Percentiles rank a stretch among this genome's conserved stretches.
Evolutionary conservation across 345 rosid genomes (phyloP).

Genomic region (Reutealis trisperma): DNA sequence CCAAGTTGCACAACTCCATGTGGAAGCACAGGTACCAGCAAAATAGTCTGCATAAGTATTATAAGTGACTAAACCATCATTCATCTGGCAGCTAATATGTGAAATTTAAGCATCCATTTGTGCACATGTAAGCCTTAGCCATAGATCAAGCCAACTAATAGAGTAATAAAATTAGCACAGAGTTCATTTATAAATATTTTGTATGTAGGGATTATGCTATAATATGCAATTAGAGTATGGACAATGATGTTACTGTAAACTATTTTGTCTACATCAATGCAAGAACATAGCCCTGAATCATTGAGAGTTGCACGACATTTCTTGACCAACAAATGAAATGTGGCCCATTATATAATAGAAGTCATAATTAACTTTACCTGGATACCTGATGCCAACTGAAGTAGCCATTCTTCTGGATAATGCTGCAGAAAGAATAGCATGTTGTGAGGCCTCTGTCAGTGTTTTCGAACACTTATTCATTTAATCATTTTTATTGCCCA

Average conservation of each 20-base stretch:
- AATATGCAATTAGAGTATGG: too few relatives aligned
- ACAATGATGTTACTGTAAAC: too few relatives aligned
- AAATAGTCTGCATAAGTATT: slow-evolving; percentile 52
- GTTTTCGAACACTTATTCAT: neutral
- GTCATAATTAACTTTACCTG: slow-evolving; percentile 44
- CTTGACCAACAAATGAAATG: neutral
- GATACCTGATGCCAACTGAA: slow-evolving; percentile 58
- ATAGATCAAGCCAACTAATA: neutral
- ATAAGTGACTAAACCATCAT: slow-evolving; percentile 10
- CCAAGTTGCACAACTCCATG: slow-evolving; percentile 71
- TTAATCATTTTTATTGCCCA: neutral
- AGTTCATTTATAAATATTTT: too few relatives aligned
- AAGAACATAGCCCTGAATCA: too few relatives aligned
- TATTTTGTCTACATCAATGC: too few relatives aligned
- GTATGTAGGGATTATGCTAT: too few relatives aligned
- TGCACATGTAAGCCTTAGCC: neutral
- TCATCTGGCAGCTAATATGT: neutral
- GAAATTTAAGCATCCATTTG: neutral
- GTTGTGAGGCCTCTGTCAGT: neutral
- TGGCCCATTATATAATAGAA: neutral
- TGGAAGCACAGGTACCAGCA: slow-evolving; percentile 60
- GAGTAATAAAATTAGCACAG: too few relatives aligned
- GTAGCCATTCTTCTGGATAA: slow-evolving; percentile 66
- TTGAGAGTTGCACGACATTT: too few relatives aligned
- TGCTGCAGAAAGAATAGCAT: slow-evolving; percentile 32